Conservation (phyloP, 352 stramenopile species). For the Phytophthora citricola region DNA sequence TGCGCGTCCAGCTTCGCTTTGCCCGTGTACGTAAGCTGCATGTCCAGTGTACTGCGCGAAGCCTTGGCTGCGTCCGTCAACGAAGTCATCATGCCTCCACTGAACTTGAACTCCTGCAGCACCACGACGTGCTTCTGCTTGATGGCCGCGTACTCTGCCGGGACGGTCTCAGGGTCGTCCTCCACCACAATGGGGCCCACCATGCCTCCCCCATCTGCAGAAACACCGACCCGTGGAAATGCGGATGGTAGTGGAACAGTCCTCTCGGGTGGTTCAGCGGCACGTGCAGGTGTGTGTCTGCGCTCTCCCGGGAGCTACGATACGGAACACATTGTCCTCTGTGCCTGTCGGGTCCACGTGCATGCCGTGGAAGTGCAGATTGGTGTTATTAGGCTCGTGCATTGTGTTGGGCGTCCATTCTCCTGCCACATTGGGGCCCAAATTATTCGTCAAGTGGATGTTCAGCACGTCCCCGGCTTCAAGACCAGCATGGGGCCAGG, state of each 20-base stretch:
- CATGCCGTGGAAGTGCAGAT: slow-evolving; percentile 85
- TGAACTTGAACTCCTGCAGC: slow-evolving; percentile 73
- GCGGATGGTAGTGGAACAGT: slow-evolving; percentile 87
- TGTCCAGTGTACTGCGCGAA: slow-evolving; percentile 55
- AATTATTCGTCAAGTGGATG: slow-evolving; percentile 64
- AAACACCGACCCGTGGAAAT: slow-evolving; percentile 80
- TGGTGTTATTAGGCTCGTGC: slow-evolving; percentile 79
- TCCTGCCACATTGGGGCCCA: slow-evolving; percentile 49
- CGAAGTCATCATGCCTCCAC: slow-evolving; percentile 58
- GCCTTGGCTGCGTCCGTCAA: slow-evolving; percentile 54
- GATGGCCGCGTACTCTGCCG: slow-evolving; percentile 50
- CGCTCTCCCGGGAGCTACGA: slow-evolving; percentile 56
- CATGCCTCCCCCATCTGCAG: slow-evolving; percentile 84
- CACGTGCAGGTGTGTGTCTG: slow-evolving; percentile 61
- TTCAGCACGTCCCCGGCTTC: slow-evolving; percentile 65
- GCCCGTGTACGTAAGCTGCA: slow-evolving; percentile 54
- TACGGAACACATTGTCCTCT: slow-evolving; percentile 82
- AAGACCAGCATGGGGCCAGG: slow-evolving; percentile 69
- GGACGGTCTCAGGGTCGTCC: slow-evolving; percentile 53
- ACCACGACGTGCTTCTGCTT: slow-evolving; percentile 54
- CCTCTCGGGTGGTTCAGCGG: slow-evolving; percentile 70
- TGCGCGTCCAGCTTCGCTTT: slow-evolving; percentile 46
- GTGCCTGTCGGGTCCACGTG: slow-evolving; percentile 82
- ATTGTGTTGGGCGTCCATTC: slow-evolving; percentile 63
- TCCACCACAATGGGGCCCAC: slow-evolving; percentile 71